Percentiles rank a stretch among this genome's conserved stretches.
Evolutionary conservation across 139 green algal species (phyloP).

Genomic region (Spirogloea muscicola): DNA sequence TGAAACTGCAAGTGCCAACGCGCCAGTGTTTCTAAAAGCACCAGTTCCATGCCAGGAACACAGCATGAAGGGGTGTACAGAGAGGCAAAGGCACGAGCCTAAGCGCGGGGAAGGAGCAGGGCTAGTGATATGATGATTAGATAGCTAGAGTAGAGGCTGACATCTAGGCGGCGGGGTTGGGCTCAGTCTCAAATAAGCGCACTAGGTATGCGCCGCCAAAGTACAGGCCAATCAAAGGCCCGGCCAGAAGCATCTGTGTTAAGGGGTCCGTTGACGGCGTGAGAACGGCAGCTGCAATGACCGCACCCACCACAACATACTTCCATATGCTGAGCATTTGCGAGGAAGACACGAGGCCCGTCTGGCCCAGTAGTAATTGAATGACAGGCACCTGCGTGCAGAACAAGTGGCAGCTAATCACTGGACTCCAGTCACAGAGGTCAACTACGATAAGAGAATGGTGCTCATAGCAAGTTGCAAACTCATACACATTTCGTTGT

Average conservation of each 20-base stretch:
- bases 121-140: too few relatives aligned
- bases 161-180: conserved; percentile 12
- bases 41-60: too few relatives aligned
- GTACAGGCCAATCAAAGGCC: conserved; percentile 90
- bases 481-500: too few relatives aligned
- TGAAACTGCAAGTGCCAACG: too few relatives aligned
- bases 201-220: conserved; percentile 82
- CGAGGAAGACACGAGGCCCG: conserved; percentile 77
- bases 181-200: conserved; percentile 63
- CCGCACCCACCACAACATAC: conserved; percentile 93
- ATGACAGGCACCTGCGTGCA: conserved; percentile 87
- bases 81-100: too few relatives aligned
- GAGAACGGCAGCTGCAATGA: conserved; percentile 88
- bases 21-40: too few relatives aligned
- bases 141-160: not conserved
- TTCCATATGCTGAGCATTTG: conserved; percentile 94
- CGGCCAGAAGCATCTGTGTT: conserved; percentile 92
- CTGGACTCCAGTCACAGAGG: too few relatives aligned
- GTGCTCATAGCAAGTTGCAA: too few relatives aligned
- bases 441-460: too few relatives aligned
- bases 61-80: too few relatives aligned
- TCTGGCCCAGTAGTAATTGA: conserved; percentile 92
- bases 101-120: too few relatives aligned
- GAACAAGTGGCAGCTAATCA: too few relatives aligned
- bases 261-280: conserved; percentile 97